Conservation (phyloP, 441 rosid genomes). For the Croton setiger region DNA sequence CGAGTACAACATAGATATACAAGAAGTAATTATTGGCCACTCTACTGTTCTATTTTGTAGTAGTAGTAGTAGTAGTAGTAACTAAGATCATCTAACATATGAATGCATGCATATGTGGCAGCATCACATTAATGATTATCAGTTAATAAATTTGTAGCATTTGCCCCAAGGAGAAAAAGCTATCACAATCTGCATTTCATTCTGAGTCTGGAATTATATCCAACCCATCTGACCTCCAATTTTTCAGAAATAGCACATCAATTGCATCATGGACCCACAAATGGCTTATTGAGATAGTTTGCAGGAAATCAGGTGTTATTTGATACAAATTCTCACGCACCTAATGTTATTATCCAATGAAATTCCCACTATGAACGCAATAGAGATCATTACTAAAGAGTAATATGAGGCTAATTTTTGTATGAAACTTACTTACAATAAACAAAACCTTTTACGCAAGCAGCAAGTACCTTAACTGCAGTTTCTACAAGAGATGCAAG, state of each 20-base stretch:
- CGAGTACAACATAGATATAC: constrained; percentile 9
- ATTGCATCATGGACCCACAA: not conserved
- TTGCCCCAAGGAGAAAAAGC: not conserved
- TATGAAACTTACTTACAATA: not conserved
- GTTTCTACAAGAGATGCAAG: constrained; percentile 50
- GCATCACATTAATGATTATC: not conserved
- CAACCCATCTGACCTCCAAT: not conserved
- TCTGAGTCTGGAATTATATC: constrained; percentile 2
- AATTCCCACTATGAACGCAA: not conserved
- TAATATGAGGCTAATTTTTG: not conserved
- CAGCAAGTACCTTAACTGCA: constrained; percentile 48
- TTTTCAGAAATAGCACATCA: not conserved
- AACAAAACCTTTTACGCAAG: not conserved
- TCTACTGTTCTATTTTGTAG: constrained; percentile 1
- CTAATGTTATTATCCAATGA: not conserved
- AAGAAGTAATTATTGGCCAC: not conserved
- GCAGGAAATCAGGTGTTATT: not conserved
- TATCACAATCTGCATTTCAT: not conserved
- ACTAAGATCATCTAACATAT: not conserved
- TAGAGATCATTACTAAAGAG: not conserved
- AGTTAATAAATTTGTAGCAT: not conserved
- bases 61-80: not conserved
- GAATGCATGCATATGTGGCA: not conserved
- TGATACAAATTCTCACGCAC: not conserved
- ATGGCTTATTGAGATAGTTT: not conserved